phyloP scores from a whole-genome alignment of 345 rosid genomes.

The Mercurialis annua region DNA sequence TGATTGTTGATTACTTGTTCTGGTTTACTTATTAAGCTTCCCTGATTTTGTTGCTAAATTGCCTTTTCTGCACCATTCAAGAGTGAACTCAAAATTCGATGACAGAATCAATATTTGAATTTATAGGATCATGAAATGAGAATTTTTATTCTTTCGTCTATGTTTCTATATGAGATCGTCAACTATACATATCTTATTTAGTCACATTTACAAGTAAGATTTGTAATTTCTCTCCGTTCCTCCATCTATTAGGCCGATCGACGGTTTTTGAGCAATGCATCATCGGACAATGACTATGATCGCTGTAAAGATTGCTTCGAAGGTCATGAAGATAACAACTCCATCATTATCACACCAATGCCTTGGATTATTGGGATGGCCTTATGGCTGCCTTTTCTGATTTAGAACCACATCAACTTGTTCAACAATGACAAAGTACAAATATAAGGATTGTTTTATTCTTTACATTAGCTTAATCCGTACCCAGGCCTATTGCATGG shows the following conservation, averaged over 20 bases:
- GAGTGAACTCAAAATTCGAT: too few species aligned
- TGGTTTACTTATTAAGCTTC: neutral
- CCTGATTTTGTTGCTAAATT: neutral
- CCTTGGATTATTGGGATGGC: neutral
- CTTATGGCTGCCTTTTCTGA: neutral
- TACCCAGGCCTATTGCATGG: too few species aligned
- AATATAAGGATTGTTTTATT: too few species aligned
- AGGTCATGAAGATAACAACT: neutral
- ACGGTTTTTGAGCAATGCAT: neutral
- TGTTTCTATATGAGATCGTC: neutral
- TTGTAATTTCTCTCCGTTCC: neutral
- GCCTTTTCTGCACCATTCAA: neutral
- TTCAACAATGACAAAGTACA: too few species aligned
- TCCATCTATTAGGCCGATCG: neutral
- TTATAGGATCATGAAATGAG: neutral
- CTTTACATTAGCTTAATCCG: too few species aligned
- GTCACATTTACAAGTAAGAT: neutral
- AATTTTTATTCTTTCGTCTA: neutral
- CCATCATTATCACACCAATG: neutral
- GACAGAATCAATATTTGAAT: too few species aligned
- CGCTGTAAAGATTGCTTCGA: neutral
- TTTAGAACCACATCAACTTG: too few species aligned
- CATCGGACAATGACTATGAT: neutral
- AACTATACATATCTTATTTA: neutral
- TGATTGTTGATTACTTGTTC: neutral